phyloP scores from a whole-genome alignment of 2,329 filamentous ascomycete species.

The Fusarium sambucinum region DNA sequence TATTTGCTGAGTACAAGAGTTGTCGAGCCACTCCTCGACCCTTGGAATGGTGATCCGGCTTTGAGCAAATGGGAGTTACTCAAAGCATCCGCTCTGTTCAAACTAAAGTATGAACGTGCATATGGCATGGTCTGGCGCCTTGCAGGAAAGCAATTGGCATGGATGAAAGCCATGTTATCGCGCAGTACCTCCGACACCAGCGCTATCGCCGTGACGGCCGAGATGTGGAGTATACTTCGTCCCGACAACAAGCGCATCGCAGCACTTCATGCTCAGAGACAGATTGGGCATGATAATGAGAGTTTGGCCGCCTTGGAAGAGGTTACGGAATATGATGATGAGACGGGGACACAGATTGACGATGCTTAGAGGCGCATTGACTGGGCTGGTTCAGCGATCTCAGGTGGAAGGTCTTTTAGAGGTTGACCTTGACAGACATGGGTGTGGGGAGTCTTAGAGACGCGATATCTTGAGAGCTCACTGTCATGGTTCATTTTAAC shows the following conservation, averaged over 20 bases:
- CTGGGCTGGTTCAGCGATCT: constrained; percentile 5
- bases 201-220: constrained; percentile 52
- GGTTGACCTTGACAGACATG: constrained; percentile 21
- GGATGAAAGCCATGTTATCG: constrained; percentile 57
- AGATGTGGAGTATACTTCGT: constrained; percentile 53
- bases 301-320: constrained; percentile 46
- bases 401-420: constrained; percentile 7
- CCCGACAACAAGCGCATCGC: constrained; percentile 53
- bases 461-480: neutral
- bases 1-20: constrained; percentile 41
- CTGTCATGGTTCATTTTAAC: neutral
- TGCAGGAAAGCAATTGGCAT: constrained; percentile 61
- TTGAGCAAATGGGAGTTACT: constrained; percentile 61
- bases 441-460: neutral
- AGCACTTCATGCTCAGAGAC: constrained; percentile 33
- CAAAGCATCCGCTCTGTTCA: constrained; percentile 64
- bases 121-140: constrained; percentile 60
- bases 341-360: constrained; percentile 48
- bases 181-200: constrained; percentile 29
- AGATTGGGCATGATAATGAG: constrained; percentile 39
- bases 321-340: constrained; percentile 49
- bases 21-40: constrained; percentile 48
- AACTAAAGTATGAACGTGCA: constrained; percentile 48
- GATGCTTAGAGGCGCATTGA: constrained; percentile 45
- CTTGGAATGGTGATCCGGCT: constrained; percentile 38